phyloP scores from a whole-genome alignment of 306 rosid species.

The Notholithocarpus densiflorus region DNA sequence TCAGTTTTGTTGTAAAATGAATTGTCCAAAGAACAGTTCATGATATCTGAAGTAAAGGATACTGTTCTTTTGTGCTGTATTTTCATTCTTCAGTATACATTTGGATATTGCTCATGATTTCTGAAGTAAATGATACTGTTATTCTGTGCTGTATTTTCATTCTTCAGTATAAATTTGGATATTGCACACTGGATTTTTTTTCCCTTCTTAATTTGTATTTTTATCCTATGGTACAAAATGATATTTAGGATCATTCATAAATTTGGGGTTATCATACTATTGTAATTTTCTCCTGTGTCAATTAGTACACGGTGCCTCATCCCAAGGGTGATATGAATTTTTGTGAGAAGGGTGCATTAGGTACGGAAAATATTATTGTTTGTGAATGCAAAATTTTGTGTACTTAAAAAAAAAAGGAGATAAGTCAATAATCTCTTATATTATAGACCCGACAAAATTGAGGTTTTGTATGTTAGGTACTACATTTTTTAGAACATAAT shows the following conservation, averaged over 20 bases:
- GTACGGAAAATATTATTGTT: too few species aligned
- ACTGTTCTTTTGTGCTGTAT: background rate
- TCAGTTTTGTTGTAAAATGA: constrained; percentile 1
- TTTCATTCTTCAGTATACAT: background rate
- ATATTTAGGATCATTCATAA: background rate
- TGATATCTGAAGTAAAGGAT: constrained; percentile 11
- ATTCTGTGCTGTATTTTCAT: background rate
- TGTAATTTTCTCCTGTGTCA: background rate
- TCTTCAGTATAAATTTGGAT: background rate
- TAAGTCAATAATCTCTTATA: too few species aligned
- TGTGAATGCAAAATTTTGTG: background rate
- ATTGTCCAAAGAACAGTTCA: background rate
- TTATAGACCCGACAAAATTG: too few species aligned
- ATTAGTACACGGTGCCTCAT: background rate
- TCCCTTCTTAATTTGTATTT: background rate
- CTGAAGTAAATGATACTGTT: constrained; percentile 7
- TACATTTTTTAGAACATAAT: too few species aligned
- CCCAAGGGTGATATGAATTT: background rate
- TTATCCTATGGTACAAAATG: background rate
- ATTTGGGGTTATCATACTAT: background rate
- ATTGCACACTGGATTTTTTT: background rate
- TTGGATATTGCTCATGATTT: background rate
- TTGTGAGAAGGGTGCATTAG: too few species aligned
- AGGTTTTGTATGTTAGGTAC: too few species aligned
- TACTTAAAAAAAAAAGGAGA: too few species aligned